Base-by-base conservation (phyloP, 352 stramenopile species). In the Pythium aquatile region DNA sequence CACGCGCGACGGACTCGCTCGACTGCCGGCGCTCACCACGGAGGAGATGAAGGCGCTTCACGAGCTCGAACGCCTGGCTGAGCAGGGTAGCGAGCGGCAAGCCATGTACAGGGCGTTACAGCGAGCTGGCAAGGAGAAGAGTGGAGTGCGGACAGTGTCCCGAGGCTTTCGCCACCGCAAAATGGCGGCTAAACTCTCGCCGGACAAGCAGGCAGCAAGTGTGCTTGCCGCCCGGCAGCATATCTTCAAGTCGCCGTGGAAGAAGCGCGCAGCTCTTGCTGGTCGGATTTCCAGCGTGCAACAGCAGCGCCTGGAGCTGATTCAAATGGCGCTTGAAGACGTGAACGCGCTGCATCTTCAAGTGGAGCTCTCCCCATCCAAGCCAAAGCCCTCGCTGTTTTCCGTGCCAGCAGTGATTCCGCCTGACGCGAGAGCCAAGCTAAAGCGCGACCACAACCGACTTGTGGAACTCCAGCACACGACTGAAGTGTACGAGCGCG, bases 11-110 rank as follows among this genome's bases (percentile, higher is more conserved):
- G 68, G 66, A 5, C 65, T 90, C 11, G 71, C 77, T 5, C 72
- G 73, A 0, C 46, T 90, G 3, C 77, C 81, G 2, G 60, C 77
- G 26, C 69, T 75, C 24, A 75, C 40, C 2, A 37, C 65, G 10
- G 64, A 68, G 13, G 81, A 90, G 14, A 52, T 81, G 49, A 53
- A 68, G 5, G 68, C 66, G 13, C 72, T 89, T 54, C 59, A 78
- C n/a, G 76, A 70, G 17, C 60, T 90, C 48, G 77, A 82, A 52
- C 58, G 63, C 5, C 70, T 77, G 4, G 73, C 77, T 1, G 68
- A 79, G 8, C 55, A 71, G 33, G 35, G 35, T 58, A 66, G 8
- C 32, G 63, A 32, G 6, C 59, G 61, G 5, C 20, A 61, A 28
- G 48, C 55, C 7, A 42, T 67, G 58, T 70, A 78, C 46, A 9